Conservation (phyloP, 2,329 filamentous ascomycete species). For the Epichloe bromicola region DNA sequence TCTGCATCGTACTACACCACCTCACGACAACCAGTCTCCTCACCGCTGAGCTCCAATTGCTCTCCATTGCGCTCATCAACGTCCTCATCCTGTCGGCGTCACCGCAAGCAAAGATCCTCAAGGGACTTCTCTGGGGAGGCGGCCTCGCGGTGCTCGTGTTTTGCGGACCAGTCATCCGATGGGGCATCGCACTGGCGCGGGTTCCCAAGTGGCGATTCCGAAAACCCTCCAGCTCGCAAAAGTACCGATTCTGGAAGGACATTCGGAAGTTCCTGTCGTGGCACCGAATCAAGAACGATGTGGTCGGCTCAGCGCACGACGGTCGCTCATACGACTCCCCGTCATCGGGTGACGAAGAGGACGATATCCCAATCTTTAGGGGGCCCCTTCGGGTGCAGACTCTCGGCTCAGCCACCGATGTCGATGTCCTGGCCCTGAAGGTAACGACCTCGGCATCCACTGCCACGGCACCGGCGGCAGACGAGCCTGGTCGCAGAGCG, state of each 20-base stretch:
- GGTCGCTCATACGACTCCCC: constrained; percentile 19
- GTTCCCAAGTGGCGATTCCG: constrained; percentile 87
- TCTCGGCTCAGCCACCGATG: constrained; percentile 11
- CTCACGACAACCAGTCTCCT: constrained; percentile 83
- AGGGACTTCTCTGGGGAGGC: constrained; percentile 77
- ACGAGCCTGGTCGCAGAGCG: constrained; percentile 6
- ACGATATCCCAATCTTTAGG: constrained; percentile 10
- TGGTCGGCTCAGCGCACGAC: constrained; percentile 18
- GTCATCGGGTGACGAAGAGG: constrained; percentile 20
- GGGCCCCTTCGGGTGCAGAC: constrained; percentile 17
- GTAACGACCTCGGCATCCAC: neutral
- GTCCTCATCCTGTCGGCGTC: constrained; percentile 64
- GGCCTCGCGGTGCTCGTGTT: constrained; percentile 61
- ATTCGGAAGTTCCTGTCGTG: constrained; percentile 30
- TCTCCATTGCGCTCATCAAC: constrained; percentile 73
- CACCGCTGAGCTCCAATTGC: constrained; percentile 72
- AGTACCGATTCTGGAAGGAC: constrained; percentile 23
- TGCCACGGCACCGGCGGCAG: neutral
- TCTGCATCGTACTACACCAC: constrained; percentile 61
- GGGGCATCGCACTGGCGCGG: constrained; percentile 74
- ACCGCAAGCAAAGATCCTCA: constrained; percentile 74
- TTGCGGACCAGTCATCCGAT: constrained; percentile 62
- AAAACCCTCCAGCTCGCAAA: constrained; percentile 31
- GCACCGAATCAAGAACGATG: constrained; percentile 31
- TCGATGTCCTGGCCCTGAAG: neutral